Evolutionary conservation across 768 basidiomycete genomes (phyloP).

Genomic region (Lactarius hatsudake): DNA sequence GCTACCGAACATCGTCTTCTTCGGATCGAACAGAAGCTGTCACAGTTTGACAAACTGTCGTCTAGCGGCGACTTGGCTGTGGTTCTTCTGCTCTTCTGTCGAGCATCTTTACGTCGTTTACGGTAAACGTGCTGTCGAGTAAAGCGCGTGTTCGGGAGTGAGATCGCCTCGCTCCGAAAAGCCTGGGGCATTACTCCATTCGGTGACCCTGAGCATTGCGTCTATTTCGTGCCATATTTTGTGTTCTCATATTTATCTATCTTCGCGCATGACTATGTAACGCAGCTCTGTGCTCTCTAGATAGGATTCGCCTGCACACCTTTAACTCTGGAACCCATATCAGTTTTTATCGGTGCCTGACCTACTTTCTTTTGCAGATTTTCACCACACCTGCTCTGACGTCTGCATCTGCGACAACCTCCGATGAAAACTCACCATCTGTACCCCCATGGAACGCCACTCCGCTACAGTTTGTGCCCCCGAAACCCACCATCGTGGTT

Average conservation of each 20-base stretch:
- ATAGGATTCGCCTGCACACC: not conserved
- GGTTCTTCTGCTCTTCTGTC: not conserved
- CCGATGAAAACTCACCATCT: conserved; percentile 42
- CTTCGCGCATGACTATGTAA: not conserved
- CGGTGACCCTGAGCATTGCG: not conserved
- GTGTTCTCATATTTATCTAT: not conserved
- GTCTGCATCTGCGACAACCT: conserved; percentile 41
- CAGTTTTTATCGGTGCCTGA: conserved; percentile 8
- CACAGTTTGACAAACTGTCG: conserved; percentile 2
- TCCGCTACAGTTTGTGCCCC: conserved; percentile 14
- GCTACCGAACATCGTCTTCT: not conserved
- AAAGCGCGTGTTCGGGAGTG: not conserved
- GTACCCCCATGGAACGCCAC: conserved; percentile 21
- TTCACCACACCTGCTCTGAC: conserved; percentile 38
- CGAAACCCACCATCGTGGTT: not conserved
- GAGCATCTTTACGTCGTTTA: not conserved
- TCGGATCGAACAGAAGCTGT: conserved; percentile 1
- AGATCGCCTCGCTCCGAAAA: not conserved
- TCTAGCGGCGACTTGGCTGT: not conserved
- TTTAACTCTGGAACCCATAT: not conserved
- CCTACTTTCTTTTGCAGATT: conserved; percentile 22
- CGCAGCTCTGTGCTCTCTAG: too few species aligned
- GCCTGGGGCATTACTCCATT: not conserved
- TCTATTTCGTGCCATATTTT: not conserved
- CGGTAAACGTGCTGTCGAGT: not conserved